These are phyloP conservation scores for Wickerhamiella infanticola DNA, from an alignment of 1,139 yeast species.

Conservation along the genomic window DNA sequence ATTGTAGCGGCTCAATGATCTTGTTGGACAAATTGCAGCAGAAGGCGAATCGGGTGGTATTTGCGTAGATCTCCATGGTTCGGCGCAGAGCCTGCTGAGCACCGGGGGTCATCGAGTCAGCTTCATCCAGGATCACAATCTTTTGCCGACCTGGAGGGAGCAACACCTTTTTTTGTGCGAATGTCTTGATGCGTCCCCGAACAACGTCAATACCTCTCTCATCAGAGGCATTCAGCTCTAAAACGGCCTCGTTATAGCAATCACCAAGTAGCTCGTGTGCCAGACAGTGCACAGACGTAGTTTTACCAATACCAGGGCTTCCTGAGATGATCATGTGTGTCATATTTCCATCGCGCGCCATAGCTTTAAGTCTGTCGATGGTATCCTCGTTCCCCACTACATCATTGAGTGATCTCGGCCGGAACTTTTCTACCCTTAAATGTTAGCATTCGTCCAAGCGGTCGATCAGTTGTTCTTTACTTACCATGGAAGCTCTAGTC, in stretches of 20 bases:
- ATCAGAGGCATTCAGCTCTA: constrained; percentile 90
- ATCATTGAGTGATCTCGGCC: constrained; percentile 65
- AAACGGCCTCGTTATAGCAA: constrained; percentile 61
- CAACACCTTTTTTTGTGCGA: constrained; percentile 83
- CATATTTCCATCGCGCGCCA: constrained; percentile 88
- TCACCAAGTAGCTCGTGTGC: constrained; percentile 74
- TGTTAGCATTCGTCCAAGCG: neutral
- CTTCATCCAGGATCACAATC: constrained; percentile 83
- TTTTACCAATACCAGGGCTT: constrained; percentile 92
- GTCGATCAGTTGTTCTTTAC: neutral
- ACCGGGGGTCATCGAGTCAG: constrained; percentile 97
- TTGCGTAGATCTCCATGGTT: constrained; percentile 91
- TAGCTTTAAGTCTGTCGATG: constrained; percentile 63
- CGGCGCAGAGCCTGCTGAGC: constrained; percentile 96
- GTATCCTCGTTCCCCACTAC: constrained; percentile 92
- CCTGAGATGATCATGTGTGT: constrained; percentile 89
- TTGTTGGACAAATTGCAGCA: constrained; percentile 92
- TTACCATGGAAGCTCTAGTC: constrained; percentile 18
- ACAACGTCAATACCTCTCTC: constrained; percentile 95
- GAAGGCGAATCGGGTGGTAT: constrained; percentile 91
- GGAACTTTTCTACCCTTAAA: constrained; percentile 78
- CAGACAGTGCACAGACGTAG: constrained; percentile 82
- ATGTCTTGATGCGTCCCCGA: constrained; percentile 78
- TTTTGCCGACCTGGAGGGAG: constrained; percentile 68
- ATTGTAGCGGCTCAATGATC: constrained; percentile 91